A percentile compares a stretch with the other conserved stretches of the same genome.
phyloP scores from a whole-genome alignment of 1,284 basidiomycete genomes.

The Cutaneotrichosporon arboriforme region DNA sequence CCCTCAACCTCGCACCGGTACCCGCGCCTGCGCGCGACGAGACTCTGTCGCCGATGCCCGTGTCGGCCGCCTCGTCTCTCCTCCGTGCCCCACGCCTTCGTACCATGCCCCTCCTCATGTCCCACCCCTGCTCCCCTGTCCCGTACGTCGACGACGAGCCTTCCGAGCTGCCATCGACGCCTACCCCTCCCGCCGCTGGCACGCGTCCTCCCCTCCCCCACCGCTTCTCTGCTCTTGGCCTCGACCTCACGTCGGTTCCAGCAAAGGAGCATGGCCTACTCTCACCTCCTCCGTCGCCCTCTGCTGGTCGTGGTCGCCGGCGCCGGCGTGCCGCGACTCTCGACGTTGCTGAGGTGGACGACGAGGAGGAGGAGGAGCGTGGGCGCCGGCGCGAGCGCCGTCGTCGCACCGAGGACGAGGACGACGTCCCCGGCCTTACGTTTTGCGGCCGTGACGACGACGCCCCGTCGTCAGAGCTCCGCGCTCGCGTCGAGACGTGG shows the following conservation, averaged over 20 bases:
- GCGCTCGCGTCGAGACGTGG: conserved; percentile 2
- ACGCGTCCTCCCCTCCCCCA: conserved; percentile 6
- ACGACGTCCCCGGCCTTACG: neutral
- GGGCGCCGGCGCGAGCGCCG: conserved; percentile 1
- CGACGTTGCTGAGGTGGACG: neutral
- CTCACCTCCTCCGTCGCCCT: conserved; percentile 1
- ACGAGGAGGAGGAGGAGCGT: neutral
- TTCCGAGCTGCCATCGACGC: neutral
- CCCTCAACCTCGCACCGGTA: neutral
- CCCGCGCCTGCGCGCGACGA: too few species aligned
- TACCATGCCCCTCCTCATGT: conserved; percentile 3
- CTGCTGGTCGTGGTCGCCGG: conserved; percentile 1
- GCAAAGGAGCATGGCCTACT: neutral
- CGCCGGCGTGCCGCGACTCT: neutral
- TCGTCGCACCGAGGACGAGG: neutral
- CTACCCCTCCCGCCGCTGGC: conserved; percentile 2
- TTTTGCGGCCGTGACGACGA: too few species aligned
- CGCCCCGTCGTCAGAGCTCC: neutral
- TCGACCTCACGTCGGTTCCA: conserved; percentile 3
- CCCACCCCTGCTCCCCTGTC: neutral
- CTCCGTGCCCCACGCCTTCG: conserved; percentile 7
- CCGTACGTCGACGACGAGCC: neutral
- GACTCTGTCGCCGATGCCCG: neutral
- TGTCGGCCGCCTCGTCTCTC: neutral
- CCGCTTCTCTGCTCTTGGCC: conserved; percentile 15